These are phyloP conservation scores for Yarrowia galli DNA, from an alignment of 1,139 yeast species.

Conservation along the genomic window DNA sequence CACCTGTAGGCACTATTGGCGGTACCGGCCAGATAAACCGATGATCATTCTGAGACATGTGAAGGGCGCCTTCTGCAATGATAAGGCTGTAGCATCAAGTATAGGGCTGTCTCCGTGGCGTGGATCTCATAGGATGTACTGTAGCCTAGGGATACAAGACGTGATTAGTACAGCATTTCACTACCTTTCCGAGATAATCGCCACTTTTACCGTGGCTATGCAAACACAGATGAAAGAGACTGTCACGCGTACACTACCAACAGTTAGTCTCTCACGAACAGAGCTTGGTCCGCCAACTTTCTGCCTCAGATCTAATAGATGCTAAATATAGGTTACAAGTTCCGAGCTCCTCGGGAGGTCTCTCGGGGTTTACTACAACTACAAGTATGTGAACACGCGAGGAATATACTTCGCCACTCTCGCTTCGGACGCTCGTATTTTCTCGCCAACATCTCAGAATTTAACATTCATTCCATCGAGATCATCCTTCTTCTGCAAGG, in stretches of 20 bases:
- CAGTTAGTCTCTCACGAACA: background rate
- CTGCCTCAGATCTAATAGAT: background rate
- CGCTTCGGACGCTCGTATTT: conserved; percentile 1
- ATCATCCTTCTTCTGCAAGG: conserved; percentile 6
- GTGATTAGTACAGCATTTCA: too few relatives aligned
- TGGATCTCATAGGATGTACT: too few relatives aligned
- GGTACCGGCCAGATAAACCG: background rate
- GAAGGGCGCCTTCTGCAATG: background rate
- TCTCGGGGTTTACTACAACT: too few relatives aligned
- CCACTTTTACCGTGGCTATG: conserved; percentile 4
- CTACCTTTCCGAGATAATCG: background rate
- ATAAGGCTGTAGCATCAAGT: background rate
- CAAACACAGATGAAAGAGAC: background rate
- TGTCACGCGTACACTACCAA: background rate
- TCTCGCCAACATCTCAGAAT: background rate
- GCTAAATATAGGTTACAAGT: background rate
- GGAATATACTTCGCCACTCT: background rate
- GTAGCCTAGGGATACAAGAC: too few relatives aligned
- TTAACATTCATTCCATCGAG: conserved; percentile 22
- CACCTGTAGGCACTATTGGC: background rate
- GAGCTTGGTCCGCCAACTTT: conserved; percentile 1
- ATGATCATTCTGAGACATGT: conserved; percentile 14
- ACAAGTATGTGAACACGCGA: background rate
- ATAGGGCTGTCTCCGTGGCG: too few relatives aligned
- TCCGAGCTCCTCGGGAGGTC: too few relatives aligned